These are phyloP conservation scores for Populus alba DNA, from an alignment of 345 rosid genomes.

Conservation along the genomic window DNA sequence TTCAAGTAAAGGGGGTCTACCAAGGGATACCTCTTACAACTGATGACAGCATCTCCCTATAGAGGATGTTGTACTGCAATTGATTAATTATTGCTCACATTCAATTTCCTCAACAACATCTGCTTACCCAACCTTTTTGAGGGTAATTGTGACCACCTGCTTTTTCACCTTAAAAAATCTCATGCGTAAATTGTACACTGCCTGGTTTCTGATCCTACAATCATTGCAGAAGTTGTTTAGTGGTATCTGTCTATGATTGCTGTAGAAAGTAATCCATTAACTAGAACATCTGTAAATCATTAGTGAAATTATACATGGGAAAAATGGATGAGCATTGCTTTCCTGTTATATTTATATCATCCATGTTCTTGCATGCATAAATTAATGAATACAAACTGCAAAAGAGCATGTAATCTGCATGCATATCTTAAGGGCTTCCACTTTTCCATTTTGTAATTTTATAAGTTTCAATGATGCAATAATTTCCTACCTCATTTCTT, in stretches of 20 bases:
- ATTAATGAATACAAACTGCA: neutral
- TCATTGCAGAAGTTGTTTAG: neutral
- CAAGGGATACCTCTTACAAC: neutral
- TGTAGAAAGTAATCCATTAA: neutral
- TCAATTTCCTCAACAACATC: neutral
- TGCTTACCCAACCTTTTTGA: neutral
- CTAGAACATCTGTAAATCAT: neutral
- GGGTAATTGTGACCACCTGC: neutral
- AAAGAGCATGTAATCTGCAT: neutral
- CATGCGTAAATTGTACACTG: neutral
- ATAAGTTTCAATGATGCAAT: neutral
- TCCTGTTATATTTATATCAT: neutral
- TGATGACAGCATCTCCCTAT: neutral
- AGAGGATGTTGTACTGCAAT: neutral
- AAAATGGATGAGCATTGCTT: neutral
- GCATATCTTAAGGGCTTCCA: neutral
- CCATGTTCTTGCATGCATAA: neutral
- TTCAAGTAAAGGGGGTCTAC: neutral
- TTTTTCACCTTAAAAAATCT: neutral
- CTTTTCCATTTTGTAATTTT: neutral
- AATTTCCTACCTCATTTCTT: neutral
- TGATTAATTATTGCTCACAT: neutral
- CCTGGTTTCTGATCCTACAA: neutral
- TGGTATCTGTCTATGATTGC: neutral
- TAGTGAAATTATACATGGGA: neutral